Evolutionary conservation across 257 asterid genomes (phyloP).

Genomic region (Nicotiana paniculata): DNA sequence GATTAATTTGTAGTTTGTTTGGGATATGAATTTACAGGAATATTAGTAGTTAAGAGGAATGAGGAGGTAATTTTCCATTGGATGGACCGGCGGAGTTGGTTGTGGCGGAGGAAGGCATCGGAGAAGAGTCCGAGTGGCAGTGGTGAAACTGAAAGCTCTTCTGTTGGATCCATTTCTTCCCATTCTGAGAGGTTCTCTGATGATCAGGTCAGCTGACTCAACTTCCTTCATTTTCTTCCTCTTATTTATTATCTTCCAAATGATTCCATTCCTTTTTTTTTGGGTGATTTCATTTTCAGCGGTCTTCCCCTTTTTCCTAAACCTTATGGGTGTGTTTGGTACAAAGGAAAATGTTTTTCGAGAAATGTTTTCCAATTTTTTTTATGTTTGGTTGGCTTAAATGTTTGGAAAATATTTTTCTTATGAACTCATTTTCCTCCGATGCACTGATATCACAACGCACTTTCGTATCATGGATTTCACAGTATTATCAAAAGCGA

Average conservation of each 20-base stretch:
- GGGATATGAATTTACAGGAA: not conserved
- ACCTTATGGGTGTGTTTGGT: no score
- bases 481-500: no score
- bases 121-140: slow-evolving; percentile 69
- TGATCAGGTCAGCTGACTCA: slow-evolving; percentile 55
- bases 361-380: no score
- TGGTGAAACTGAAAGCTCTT: slow-evolving; percentile 87
- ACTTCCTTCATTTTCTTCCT: not conserved
- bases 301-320: no score
- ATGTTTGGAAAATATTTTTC: no score
- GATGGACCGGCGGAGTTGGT: slow-evolving; percentile 94
- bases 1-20: not conserved
- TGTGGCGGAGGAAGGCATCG: slow-evolving; percentile 77
- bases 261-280: not conserved
- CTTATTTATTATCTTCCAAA: not conserved
- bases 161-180: slow-evolving; percentile 64
- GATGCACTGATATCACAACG: not conserved
- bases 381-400: no score
- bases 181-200: slow-evolving; percentile 81
- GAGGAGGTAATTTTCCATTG: slow-evolving; percentile 6
- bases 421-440: no score
- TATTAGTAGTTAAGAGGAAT: not conserved
- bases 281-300: no score
- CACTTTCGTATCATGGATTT: no score
- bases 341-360: no score